Evolutionary conservation across 2,329 filamentous ascomycete species (phyloP), one percentile per base, ranked within the genome.

Genomic region (Camillea tinctor): DNA sequence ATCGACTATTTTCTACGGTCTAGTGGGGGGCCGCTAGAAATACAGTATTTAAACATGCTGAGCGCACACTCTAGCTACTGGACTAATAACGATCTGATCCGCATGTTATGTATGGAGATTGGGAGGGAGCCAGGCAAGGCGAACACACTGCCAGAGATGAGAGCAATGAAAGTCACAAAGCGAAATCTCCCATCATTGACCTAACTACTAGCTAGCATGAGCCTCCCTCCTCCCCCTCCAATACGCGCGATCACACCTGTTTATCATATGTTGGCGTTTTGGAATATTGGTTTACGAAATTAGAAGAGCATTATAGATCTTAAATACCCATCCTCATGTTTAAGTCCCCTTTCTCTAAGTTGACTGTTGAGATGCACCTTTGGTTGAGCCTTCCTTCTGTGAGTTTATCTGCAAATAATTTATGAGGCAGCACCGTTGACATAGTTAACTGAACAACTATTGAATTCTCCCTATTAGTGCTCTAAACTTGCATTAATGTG

Each of bases 21-120:
- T 7, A 91, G 92, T 0, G 90, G 91, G 1, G 95, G 95, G 0
- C 89, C 93, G 3, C 79, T 99, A 40, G 95, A 97, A 75, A 93
- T 97, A 22, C 93, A 98, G 76, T 99, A 99, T 73, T 77, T 98
- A 40, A 97, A 96, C 67, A 99, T 99, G 95, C 78, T 99, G 57
- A 91, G 92, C 59, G 95, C 95, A 8, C 95, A 99, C 75, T 93
- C 91, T 58, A 94, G 91, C 72, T 99, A 99, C 75, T 99, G 95
- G 95, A 84, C 87, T 1, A 88, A 90, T 68, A 85, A 81, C 24
- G 95, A 98, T 72, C 93, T 99, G 73, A 88, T 96, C n/a, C 81
- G 93, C 51, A 88, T 98, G 80, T 77, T 98, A 54, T 96, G 96
- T 50, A 81, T 94, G 30, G 95, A 99, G 76, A 88, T 96, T 67